phyloP scores from a whole-genome alignment of 805 yeast species.

The Metschnikowia matae region DNA sequence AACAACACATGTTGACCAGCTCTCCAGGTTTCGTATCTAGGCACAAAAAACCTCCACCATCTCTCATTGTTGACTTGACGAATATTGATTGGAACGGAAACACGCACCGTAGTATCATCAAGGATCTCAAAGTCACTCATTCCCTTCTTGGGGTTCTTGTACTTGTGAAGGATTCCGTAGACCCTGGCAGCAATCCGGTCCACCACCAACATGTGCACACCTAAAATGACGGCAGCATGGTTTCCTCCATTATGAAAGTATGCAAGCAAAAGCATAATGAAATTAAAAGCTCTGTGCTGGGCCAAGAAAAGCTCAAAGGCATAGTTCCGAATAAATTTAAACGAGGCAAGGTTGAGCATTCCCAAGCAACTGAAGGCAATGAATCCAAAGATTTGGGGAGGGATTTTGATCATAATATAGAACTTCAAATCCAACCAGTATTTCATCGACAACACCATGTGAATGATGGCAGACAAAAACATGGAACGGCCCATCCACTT shows the following conservation, averaged over 20 bases:
- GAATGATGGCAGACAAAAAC: conserved; percentile 34
- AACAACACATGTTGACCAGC: conserved; percentile 46
- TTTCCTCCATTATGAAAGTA: conserved; percentile 39
- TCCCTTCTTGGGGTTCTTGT: conserved; percentile 36
- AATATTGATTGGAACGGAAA: conserved; percentile 33
- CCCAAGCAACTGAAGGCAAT: conserved; percentile 39
- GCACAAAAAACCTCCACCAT: conserved; percentile 30
- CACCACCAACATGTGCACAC: conserved; percentile 40
- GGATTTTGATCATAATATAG: conserved; percentile 38
- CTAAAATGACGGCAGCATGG: conserved; percentile 32
- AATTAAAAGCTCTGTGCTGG: conserved; percentile 40
- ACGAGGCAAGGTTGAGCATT: conserved; percentile 33
- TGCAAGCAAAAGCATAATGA: conserved; percentile 40
- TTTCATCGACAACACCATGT: conserved; percentile 26
- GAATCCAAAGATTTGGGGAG: conserved; percentile 49
- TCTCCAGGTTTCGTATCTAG: conserved; percentile 41
- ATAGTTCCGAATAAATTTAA: conserved; percentile 31
- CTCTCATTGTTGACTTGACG: conserved; percentile 14
- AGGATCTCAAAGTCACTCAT: conserved; percentile 34
- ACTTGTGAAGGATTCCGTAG: conserved; percentile 28
- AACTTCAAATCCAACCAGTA: conserved; percentile 43
- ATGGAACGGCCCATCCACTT: conserved; percentile 43
- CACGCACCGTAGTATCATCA: conserved; percentile 39
- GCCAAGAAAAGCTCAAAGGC: conserved; percentile 43
- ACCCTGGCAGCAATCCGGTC: conserved; percentile 36